Evolutionary conservation across 805 yeast species (phyloP), one percentile per base, ranked within the genome.

Genomic region (Clavispora phyllophila): DNA sequence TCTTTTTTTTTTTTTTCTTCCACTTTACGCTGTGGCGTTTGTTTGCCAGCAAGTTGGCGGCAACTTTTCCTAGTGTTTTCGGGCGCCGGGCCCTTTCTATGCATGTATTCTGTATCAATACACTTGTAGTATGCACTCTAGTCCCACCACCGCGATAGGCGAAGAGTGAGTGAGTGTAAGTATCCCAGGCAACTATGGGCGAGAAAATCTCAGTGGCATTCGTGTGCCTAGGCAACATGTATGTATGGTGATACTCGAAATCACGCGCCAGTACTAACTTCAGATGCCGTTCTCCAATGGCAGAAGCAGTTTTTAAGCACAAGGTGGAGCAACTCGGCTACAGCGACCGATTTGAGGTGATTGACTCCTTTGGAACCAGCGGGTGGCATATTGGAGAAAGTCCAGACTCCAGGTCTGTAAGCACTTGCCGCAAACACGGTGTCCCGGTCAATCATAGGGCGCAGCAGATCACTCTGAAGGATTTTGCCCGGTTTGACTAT

Each of bases 271-370:
- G 9, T 46, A 51, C 60, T 59, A 60, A 58, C 62, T 19, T 5
- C 28, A 81, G 86, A 18, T 89, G 97, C 58, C 90, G 97, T 38
- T 88, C 96, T 2, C 98, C 98, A 12, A 91, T 90, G 98, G 97
- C 98, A 0, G 97, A 91, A 58, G 96, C 96, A 0, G 87, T 89
- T 1, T 88, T 90, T 65, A 72, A 70, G 37, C 79, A 86, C 45
- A 67, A 69, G 13, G 95, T 87, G 9, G 61, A 77, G 34, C 59
- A 76, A 35, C 61, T 64, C 17, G 82, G 82, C 0, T 61, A 68
- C 39, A 23, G 56, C 47, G 26, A 62, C 58, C 57, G 57, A n/a
- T 77, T 89, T 47, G 58, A 66, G 0, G 58, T 58, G 14, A 82
- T 88, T 25, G 96, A 90, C 56, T 88, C 96, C 0, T 90, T 82